Base-by-base conservation (phyloP, 768 basidiomycete genomes). In the Auricularia cornea region DNA sequence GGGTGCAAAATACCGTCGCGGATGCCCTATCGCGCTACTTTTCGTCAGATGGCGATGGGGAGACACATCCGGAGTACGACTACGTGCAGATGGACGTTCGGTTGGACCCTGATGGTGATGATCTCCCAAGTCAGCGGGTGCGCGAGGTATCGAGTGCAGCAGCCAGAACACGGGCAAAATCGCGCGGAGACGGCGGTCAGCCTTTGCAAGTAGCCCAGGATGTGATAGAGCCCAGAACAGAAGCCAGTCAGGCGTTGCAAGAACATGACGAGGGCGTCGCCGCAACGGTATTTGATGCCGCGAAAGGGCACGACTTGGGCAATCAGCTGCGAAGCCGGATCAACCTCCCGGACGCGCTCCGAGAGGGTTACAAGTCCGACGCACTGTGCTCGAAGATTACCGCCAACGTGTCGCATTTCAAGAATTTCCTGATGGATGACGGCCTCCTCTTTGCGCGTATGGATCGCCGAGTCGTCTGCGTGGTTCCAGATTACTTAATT, bases 11-110 rank as follows among this genome's bases (percentile, higher is more conserved):
- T 33, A 71, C 67, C n/a, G 72, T 76, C 2, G 73, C 71, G 0
- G 72, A 76, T 59, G 65, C 63, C 14, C 38, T 76, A 1, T 76
- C 74, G 0, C 66, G 69, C 0, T 70, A 75, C 65, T 77, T 72
- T 48, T 67, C 75, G 59, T 70, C 66, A 52, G 72, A 75, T 31
- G 16, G 23, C 14, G 67, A 61, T 23, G 48, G 38, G 40, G 68
- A 28, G 3, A 48, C 2, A 18, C 44, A 48, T 20, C 18, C 16
- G 6, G 23, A 18, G 5, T 20, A 6, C 23, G 62, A 65, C 2
- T 62, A 56, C 2, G 62, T 63, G 5, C 30, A 33, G 1, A 59
- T 60, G 1, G 61, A 68, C 48, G 28, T 29, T 2, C 57, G 63
- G 12, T 59, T 69, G 12, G 68, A 69, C 32, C 66, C 65, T 12